Conservation (phyloP, 345 rosid species). For the Moricandia moricandioides region DNA sequence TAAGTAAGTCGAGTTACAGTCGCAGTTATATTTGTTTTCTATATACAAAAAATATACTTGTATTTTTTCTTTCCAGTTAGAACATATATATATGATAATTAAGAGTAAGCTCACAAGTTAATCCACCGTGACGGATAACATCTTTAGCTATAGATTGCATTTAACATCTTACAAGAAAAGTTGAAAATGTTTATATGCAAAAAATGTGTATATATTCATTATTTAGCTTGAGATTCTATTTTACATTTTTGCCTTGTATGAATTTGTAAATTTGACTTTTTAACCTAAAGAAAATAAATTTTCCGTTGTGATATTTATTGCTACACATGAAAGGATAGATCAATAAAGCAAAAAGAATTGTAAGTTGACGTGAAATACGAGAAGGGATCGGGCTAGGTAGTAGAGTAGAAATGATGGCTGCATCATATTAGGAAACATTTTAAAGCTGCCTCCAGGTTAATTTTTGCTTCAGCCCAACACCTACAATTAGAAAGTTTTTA, state of each 20-base stretch:
- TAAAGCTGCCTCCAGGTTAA: constrained; percentile 55
- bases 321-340: background rate
- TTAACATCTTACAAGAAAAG: too few relatives aligned
- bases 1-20: constrained; percentile 36
- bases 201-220: background rate
- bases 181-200: background rate
- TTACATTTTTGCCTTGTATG: background rate
- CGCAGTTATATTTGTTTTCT: constrained; percentile 27
- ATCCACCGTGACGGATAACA: background rate
- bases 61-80: background rate
- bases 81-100: background rate
- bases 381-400: constrained; percentile 27
- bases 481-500: background rate
- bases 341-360: constrained; percentile 27
- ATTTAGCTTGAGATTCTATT: background rate
- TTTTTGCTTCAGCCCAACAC: constrained; percentile 15
- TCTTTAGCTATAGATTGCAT: background rate
- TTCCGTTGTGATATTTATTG: background rate
- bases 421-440: constrained; percentile 42
- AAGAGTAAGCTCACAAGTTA: background rate
- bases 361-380: constrained; percentile 27
- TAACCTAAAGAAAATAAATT: background rate
- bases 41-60: background rate
- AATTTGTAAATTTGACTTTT: too few relatives aligned
- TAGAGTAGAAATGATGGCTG: constrained; percentile 55